phyloP scores from a whole-genome alignment of 768 basidiomycete genomes.

The Xerocomellus amylosporus region DNA sequence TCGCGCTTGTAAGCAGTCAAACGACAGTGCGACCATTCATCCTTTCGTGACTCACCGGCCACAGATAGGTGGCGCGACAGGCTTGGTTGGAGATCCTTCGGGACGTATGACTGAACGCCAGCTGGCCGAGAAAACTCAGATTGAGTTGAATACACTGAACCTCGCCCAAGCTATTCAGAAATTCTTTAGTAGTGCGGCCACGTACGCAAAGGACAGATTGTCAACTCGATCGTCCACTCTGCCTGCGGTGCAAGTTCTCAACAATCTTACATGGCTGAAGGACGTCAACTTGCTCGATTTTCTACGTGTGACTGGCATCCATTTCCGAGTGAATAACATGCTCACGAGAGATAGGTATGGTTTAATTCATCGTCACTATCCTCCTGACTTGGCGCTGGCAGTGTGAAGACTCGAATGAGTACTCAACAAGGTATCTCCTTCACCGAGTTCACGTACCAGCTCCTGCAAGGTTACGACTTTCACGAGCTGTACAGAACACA shows the following conservation, averaged over 20 bases:
- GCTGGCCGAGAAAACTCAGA: slow-evolving; percentile 54
- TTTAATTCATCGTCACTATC: neutral
- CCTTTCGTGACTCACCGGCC: neutral
- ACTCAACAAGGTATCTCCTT: slow-evolving; percentile 92
- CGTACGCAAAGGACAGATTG: slow-evolving; percentile 51
- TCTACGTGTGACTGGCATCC: slow-evolving; percentile 73
- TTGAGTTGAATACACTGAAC: slow-evolving; percentile 61
- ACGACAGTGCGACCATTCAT: neutral
- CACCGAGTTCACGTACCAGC: slow-evolving; percentile 96
- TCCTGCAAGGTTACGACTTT: slow-evolving; percentile 97
- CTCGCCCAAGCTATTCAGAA: slow-evolving; percentile 63
- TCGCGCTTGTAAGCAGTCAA: slow-evolving; percentile 69
- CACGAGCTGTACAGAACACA: slow-evolving; percentile 62
- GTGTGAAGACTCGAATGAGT: slow-evolving; percentile 77
- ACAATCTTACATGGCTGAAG: slow-evolving; percentile 79
- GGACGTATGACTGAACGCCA: slow-evolving; percentile 82
- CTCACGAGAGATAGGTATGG: slow-evolving; percentile 82
- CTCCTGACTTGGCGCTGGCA: slow-evolving; percentile 31
- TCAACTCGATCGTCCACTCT: slow-evolving; percentile 8
- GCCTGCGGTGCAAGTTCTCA: slow-evolving; percentile 43
- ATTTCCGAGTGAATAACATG: slow-evolving; percentile 86
- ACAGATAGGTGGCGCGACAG: slow-evolving; percentile 95
- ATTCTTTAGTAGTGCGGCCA: slow-evolving; percentile 68
- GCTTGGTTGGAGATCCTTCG: slow-evolving; percentile 95
- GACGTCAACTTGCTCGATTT: slow-evolving; percentile 78